These are phyloP conservation scores for Cladosporium sp. DNA, from an alignment of 2,329 filamentous ascomycete genomes.

Conservation along the genomic window DNA sequence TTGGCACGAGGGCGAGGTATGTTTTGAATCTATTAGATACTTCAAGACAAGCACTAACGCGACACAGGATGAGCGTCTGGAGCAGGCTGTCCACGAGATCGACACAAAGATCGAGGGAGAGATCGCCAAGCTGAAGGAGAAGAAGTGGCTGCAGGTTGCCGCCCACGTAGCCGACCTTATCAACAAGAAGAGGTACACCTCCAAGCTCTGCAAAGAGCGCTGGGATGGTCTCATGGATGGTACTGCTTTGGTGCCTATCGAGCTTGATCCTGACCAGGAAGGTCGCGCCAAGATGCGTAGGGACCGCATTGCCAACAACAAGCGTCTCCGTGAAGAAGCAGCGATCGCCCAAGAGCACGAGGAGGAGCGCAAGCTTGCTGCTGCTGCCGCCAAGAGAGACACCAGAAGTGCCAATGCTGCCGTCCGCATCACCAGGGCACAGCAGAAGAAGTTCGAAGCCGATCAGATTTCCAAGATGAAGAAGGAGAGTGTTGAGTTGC, in stretches of 20 bases:
- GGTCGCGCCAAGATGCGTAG: conserved; percentile 33
- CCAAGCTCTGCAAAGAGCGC: conserved; percentile 43
- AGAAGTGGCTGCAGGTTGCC: conserved; percentile 38
- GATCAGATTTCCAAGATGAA: conserved; percentile 4
- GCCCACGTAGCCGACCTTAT: conserved; percentile 37
- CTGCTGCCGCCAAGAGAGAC: conserved; percentile 17
- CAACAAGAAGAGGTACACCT: conserved; percentile 24
- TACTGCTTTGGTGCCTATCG: conserved; percentile 43
- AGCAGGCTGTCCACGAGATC: conserved; percentile 38
- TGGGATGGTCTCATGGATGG: conserved; percentile 39
- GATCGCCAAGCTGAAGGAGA: conserved; percentile 37
- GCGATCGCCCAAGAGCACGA: conserved; percentile 15
- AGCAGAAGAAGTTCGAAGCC: conserved; percentile 11
- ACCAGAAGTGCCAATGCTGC: conserved; percentile 13
- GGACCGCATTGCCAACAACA: conserved; percentile 25
- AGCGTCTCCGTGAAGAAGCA: conserved; percentile 21
- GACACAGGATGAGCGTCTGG: conserved; percentile 42
- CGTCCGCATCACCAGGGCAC: neutral
- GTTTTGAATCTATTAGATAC: conserved; percentile 8
- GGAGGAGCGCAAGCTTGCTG: conserved; percentile 18
- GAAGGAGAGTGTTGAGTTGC: neutral
- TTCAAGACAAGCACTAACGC: conserved; percentile 7
- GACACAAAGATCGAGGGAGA: conserved; percentile 40
- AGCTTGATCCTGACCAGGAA: conserved; percentile 38
- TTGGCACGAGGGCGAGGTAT: conserved; percentile 48